Conservation (phyloP, 371 early-diverging fungal species). For the Phascolomyces articulosus region DNA sequence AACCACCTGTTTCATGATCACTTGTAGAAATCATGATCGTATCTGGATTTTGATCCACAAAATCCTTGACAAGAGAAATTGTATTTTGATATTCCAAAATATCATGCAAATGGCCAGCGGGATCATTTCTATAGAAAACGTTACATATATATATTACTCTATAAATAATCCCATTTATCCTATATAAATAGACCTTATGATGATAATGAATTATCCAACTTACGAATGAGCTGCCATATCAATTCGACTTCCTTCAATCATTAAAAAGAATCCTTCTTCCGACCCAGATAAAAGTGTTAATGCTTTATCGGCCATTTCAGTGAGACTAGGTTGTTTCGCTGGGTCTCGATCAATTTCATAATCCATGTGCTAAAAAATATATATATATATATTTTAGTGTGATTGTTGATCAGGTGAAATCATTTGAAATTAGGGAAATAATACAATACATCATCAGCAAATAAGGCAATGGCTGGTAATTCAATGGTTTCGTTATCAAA, state of each 20-base stretch:
- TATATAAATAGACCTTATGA: not conserved
- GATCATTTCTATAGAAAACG: conserved; percentile 73
- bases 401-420: no score
- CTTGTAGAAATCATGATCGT: conserved; percentile 87
- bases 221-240: conserved; percentile 84
- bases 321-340: conserved; percentile 73
- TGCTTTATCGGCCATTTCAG: conserved; percentile 85
- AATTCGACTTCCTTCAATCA: conserved; percentile 96
- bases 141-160: not conserved
- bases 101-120: conserved; percentile 89
- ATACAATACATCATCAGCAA: conserved; percentile 67
- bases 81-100: conserved; percentile 89
- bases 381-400: not conserved
- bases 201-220: no score
- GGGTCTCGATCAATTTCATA: conserved; percentile 87
- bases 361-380: conserved; percentile 71
- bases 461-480: conserved; percentile 81
- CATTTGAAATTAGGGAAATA: no score
- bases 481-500: conserved; percentile 60
- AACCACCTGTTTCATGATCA: conserved; percentile 97
- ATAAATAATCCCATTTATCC: not conserved
- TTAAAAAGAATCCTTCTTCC: conserved; percentile 86
- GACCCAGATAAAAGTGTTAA: conserved; percentile 62
- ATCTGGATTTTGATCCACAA: conserved; percentile 74
- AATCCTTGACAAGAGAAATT: conserved; percentile 70